Percentiles rank a stretch among this genome's conserved stretches.
phyloP scores from a whole-genome alignment of 257 asterid genomes.

The Solanum etuberosum region DNA sequence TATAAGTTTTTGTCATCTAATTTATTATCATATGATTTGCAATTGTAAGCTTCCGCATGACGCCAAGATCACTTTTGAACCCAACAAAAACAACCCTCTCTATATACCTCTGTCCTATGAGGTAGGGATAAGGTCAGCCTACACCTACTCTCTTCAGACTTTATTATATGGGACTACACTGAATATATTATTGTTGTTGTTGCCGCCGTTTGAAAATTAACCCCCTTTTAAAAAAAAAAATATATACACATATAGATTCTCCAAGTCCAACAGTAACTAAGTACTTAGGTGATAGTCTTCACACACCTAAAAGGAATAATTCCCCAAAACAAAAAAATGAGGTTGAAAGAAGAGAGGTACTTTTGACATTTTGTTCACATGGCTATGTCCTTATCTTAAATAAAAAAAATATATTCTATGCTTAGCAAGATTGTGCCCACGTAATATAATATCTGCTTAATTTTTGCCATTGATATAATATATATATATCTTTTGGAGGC shows the following conservation, averaged over 20 bases:
- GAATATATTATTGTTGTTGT: too few species aligned
- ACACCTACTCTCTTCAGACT: too few species aligned
- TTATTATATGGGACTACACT: too few species aligned
- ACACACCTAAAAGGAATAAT: not conserved
- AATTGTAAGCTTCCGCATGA: too few species aligned
- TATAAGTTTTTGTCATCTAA: too few species aligned
- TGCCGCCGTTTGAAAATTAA: too few species aligned
- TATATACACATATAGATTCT: not conserved
- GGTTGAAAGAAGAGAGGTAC: not conserved
- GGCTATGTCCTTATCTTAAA: not conserved
- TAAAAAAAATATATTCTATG: not conserved
- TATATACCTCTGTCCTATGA: too few species aligned
- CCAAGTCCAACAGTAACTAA: not conserved
- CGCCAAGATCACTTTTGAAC: too few species aligned
- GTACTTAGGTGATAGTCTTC: not conserved
- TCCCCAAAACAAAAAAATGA: not conserved
- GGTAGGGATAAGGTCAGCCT: not conserved
- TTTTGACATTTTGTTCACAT: slow-evolving; percentile 2
- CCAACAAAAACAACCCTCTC: too few species aligned
- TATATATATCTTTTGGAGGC: not conserved
- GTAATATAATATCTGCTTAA: not conserved
- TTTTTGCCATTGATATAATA: not conserved
- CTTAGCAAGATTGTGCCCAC: not conserved
- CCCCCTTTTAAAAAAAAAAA: too few species aligned
- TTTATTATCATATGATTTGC: too few species aligned